phyloP scores from a whole-genome alignment of 2,329 filamentous ascomycete species.

The Fusarium sp. region DNA sequence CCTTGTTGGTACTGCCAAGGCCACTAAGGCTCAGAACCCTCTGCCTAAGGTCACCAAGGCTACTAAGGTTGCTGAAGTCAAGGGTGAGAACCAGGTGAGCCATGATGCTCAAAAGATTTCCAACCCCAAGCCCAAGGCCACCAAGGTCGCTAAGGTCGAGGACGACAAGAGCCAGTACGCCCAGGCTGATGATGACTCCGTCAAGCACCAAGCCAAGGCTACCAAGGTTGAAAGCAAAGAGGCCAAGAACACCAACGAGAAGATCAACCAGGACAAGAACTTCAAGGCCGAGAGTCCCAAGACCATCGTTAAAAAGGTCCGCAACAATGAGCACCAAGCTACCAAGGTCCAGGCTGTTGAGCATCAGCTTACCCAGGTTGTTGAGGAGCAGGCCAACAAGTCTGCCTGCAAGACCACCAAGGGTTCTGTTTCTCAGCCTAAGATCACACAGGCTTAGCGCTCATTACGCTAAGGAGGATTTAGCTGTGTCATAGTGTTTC shows the following conservation, averaged over 20 bases:
- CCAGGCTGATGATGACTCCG: no score
- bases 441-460: not conserved
- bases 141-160: not conserved
- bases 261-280: not conserved
- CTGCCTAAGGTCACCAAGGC: not conserved
- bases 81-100: not conserved
- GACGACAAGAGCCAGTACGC: not conserved
- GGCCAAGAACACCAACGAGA: not conserved
- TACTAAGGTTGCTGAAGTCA: not conserved
- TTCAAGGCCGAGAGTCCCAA: not conserved
- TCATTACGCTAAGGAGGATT: not conserved
- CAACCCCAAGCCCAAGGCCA: not conserved
- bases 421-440: not conserved
- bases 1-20: not conserved
- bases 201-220: no score
- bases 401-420: slow-evolving; percentile 1
- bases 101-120: not conserved
- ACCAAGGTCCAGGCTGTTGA: slow-evolving; percentile 1
- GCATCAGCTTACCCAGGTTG: slow-evolving; percentile 4
- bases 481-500: not conserved
- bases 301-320: slow-evolving; percentile 9
- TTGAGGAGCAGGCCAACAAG: not conserved
- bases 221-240: not conserved
- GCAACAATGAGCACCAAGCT: not conserved
- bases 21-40: not conserved